Evolutionary conservation across 2,329 filamentous ascomycete species (phyloP), one percentile per base, ranked within the genome.

Genomic region (Ophiobolus disseminans): DNA sequence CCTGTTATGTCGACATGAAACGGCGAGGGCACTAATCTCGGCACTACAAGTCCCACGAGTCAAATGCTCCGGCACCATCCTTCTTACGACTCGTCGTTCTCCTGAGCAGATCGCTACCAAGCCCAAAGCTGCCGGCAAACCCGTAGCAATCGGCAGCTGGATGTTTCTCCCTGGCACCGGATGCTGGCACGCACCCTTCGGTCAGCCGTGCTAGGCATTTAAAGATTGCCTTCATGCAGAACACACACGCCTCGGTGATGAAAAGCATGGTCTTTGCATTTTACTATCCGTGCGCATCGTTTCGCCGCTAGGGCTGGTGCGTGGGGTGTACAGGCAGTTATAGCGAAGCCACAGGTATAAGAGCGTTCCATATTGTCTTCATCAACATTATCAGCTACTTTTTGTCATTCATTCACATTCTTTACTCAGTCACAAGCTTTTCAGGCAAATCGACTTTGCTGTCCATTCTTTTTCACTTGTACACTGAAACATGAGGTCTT

Each of bases 391-490:
- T 35, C 53, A 48, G 48, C 46, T 52, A 44, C 53, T 57, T 51
- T 37, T 51, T 53, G 6, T 41, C 42, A 20, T 44, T 52, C 50
- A 22, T 48, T 49, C 19, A 11, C 37, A 25, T 13, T 23, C 26
- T 22, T 30, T 14, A n/a, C 44, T 45, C 28, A n/a, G n/a, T n/a
- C n/a, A n/a, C n/a, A n/a, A n/a, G n/a, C n/a, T n/a, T n/a, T 52
- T 39, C 11, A 16, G 48, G 51, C 51, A 56, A 61, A 62, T 55
- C 51, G 53, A 50, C 53, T 62, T 63, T 60, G 60, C 58, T 51
- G 35, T 53, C 31, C 50, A 47, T 55, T 62, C 60, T 38, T 57
- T 62, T 48, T 42, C 26, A 10, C 21, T 22, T 41, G 35, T n/a
- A n/a, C n/a, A n/a, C 40, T 35, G 10, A 41, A 57, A 26, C 7